These are phyloP conservation scores for Amphirosellinia nigrospora DNA, from an alignment of 495 filamentous ascomycete species.

Conservation along the genomic window DNA sequence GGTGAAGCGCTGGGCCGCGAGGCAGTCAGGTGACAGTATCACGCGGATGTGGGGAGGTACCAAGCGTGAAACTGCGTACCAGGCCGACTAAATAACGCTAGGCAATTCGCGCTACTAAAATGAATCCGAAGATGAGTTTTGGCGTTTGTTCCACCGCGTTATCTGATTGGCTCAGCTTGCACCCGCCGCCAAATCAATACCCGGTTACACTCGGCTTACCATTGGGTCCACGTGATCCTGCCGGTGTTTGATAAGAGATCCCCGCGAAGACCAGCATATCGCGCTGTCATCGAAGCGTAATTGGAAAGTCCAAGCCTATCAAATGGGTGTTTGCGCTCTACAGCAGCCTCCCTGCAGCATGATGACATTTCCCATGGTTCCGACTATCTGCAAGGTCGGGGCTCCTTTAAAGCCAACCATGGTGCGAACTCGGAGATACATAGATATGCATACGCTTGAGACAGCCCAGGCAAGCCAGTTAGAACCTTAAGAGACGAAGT, in stretches of 20 bases:
- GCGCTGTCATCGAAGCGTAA: slow-evolving; percentile 38
- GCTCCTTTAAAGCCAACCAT: slow-evolving; percentile 22
- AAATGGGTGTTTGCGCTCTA: slow-evolving; percentile 31
- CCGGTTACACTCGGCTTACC: slow-evolving; percentile 40
- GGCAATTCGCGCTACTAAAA: background rate
- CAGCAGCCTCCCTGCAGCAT: slow-evolving; percentile 25
- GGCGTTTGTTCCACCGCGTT: slow-evolving; percentile 26
- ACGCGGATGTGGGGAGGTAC: slow-evolving; percentile 14
- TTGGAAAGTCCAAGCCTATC: slow-evolving; percentile 33
- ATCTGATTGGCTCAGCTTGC: slow-evolving; percentile 38
- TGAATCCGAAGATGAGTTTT: slow-evolving; percentile 18
- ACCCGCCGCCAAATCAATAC: slow-evolving; percentile 3
- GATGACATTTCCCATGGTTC: slow-evolving; percentile 27
- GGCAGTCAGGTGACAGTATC: background rate
- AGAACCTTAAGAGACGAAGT: slow-evolving; percentile 8
- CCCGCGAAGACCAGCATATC: slow-evolving; percentile 33
- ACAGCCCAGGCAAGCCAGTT: slow-evolving; percentile 21
- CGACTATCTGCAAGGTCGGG: slow-evolving; percentile 26
- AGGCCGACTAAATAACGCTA: slow-evolving; percentile 4
- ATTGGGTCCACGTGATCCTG: slow-evolving; percentile 37
- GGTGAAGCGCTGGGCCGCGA: background rate
- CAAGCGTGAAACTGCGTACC: slow-evolving; percentile 2
- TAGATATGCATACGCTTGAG: slow-evolving; percentile 36
- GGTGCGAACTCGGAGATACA: slow-evolving; percentile 44
- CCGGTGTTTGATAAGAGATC: slow-evolving; percentile 35